Conservation (phyloP, 192 early-diverging fungal genomes). For the Thamnidium elegans region DNA sequence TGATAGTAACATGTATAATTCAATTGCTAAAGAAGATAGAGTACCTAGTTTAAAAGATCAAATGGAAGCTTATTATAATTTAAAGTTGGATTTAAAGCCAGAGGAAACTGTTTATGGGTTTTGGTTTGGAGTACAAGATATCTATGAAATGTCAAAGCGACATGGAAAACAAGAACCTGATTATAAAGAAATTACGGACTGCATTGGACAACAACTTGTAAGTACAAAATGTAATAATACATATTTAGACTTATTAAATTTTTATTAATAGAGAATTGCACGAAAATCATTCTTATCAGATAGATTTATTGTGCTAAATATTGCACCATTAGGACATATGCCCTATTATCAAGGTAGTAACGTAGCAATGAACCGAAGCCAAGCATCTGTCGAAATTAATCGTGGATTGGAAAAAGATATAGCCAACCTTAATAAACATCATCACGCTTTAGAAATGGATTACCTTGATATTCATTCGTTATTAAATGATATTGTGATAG, state of each 20-base stretch:
- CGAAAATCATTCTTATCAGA: slow-evolving; percentile 20
- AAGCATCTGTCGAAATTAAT: slow-evolving; percentile 16
- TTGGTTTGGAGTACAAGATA: slow-evolving; percentile 36
- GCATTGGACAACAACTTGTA: slow-evolving; percentile 23
- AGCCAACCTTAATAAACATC: slow-evolving; percentile 11
- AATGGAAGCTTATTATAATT: slow-evolving; percentile 25
- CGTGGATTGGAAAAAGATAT: slow-evolving; percentile 16
- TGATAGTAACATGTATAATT: slow-evolving; percentile 26
- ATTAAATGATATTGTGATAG: slow-evolving; percentile 19
- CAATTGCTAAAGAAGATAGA: slow-evolving; percentile 2
- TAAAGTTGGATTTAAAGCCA: slow-evolving; percentile 20
- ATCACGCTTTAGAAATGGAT: slow-evolving; percentile 13
- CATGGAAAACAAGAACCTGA: slow-evolving; percentile 8
- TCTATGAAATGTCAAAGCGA: slow-evolving; percentile 9
- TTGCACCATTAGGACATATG: slow-evolving; percentile 27
- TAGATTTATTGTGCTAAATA: slow-evolving; percentile 23
- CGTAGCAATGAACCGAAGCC: neutral
- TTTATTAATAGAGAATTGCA: slow-evolving; percentile 16
- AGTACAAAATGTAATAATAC: neutral
- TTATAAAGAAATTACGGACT: slow-evolving; percentile 11
- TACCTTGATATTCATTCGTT: slow-evolving; percentile 22
- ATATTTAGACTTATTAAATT: neutral
- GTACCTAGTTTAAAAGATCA: slow-evolving; percentile 28
- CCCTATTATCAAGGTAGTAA: slow-evolving; percentile 18
- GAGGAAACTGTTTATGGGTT: slow-evolving; percentile 34